phyloP scores from a whole-genome alignment of 805 yeast species.

The Brettanomyces nanus region DNA sequence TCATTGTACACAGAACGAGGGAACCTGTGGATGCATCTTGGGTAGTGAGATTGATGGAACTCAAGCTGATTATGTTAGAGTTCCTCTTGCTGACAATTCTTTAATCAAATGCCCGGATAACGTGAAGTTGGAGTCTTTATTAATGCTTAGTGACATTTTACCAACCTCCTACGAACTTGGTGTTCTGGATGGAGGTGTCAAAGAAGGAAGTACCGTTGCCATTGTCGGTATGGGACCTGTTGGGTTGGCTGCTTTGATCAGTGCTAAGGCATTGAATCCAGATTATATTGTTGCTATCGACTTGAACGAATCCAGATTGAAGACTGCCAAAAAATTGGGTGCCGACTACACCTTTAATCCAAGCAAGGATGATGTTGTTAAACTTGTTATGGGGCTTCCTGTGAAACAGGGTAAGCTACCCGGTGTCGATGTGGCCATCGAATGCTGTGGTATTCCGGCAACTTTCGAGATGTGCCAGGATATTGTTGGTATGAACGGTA shows the following conservation, averaged over 20 bases:
- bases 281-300: slow-evolving; percentile 48
- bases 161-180: slow-evolving; percentile 66
- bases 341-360: slow-evolving; percentile 54
- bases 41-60: slow-evolving; percentile 61
- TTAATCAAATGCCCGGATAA: slow-evolving; percentile 26
- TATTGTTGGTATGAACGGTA: slow-evolving; percentile 48
- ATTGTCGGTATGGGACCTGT: slow-evolving; percentile 65
- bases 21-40: slow-evolving; percentile 40
- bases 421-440: slow-evolving; percentile 54
- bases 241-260: slow-evolving; percentile 52
- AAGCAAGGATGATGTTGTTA: slow-evolving; percentile 32
- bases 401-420: slow-evolving; percentile 28
- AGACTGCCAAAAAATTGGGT: slow-evolving; percentile 50
- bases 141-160: slow-evolving; percentile 55
- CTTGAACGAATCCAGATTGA: slow-evolving; percentile 48
- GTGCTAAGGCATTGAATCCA: slow-evolving; percentile 47
- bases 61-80: slow-evolving; percentile 52
- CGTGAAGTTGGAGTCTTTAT: slow-evolving; percentile 36
- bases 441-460: slow-evolving; percentile 58
- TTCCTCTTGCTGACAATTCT: slow-evolving; percentile 40
- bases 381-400: slow-evolving; percentile 25
- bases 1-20: slow-evolving; percentile 39
- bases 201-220: slow-evolving; percentile 49
- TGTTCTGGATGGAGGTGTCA: slow-evolving; percentile 43
- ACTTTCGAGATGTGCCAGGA: slow-evolving; percentile 54